Evolutionary conservation across 139 green algal species (phyloP).

Genomic region (Nannochloris sp.): DNA sequence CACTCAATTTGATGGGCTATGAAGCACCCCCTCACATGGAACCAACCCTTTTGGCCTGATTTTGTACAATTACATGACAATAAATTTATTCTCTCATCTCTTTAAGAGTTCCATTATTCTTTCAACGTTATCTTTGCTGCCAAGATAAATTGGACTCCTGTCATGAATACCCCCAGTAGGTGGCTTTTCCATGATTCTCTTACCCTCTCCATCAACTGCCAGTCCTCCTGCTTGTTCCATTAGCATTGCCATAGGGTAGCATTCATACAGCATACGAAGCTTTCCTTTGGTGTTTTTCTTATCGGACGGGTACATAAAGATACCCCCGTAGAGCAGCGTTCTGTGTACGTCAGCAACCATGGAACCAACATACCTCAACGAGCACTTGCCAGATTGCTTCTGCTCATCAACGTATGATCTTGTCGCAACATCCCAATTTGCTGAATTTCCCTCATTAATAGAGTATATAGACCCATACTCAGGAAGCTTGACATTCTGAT

Average conservation of each 20-base stretch:
- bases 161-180: conserved; percentile 40
- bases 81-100: neutral
- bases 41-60: conserved; percentile 47
- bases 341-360: conserved; percentile 73
- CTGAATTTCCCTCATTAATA: conserved; percentile 56
- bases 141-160: conserved; percentile 45
- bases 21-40: conserved; percentile 64
- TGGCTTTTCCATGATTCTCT: conserved; percentile 37
- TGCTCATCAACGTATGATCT: conserved; percentile 47
- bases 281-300: conserved; percentile 57
- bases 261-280: conserved; percentile 66
- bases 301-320: conserved; percentile 69
- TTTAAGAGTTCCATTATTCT: conserved; percentile 8
- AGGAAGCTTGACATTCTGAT: conserved; percentile 35
- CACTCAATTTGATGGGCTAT: conserved; percentile 86
- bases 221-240: conserved; percentile 47
- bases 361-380: conserved; percentile 57
- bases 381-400: conserved; percentile 42
- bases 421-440: conserved; percentile 41
- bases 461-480: conserved; percentile 47
- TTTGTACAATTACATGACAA: too few species aligned
- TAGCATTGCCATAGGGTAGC: conserved; percentile 57
- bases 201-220: conserved; percentile 25
- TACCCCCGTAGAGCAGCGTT: conserved; percentile 64
- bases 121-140: conserved; percentile 38